phyloP scores from a whole-genome alignment of 805 yeast species.

The Spathaspora passalidarum region DNA sequence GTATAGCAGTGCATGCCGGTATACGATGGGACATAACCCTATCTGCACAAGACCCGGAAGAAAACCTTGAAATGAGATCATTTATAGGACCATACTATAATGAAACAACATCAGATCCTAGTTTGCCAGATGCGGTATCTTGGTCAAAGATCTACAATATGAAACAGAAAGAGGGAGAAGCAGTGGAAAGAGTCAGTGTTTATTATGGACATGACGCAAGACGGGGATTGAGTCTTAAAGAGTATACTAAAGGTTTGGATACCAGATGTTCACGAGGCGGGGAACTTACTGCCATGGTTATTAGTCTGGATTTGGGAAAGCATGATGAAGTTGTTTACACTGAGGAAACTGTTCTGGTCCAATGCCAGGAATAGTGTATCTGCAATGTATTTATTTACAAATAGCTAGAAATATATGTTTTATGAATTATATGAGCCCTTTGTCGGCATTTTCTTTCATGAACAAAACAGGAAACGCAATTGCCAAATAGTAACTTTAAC shows the following conservation, averaged over 20 bases:
- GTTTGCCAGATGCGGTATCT: constrained; percentile 32
- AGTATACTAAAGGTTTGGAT: constrained; percentile 78
- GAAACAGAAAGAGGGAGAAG: constrained; percentile 35
- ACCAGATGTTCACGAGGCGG: constrained; percentile 80
- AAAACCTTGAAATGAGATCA: constrained; percentile 67
- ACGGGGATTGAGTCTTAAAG: constrained; percentile 62
- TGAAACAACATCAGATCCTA: constrained; percentile 50
- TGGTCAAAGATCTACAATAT: constrained; percentile 61
- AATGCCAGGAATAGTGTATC: constrained; percentile 10
- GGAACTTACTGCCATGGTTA: constrained; percentile 58
- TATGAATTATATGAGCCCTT: no score
- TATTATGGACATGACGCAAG: constrained; percentile 90
- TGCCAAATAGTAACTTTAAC: no score
- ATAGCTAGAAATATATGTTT: no score
- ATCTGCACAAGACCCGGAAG: constrained; percentile 57
- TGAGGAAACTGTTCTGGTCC: constrained; percentile 21
- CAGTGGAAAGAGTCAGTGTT: constrained; percentile 28
- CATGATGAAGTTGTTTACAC: constrained; percentile 15
- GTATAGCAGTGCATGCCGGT: constrained; percentile 82
- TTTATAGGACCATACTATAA: constrained; percentile 64
- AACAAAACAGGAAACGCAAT: no score
- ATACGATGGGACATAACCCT: constrained; percentile 62
- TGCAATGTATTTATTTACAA: no score
- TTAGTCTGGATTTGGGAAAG: constrained; percentile 27
- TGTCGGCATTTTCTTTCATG: no score